Percentiles rank a stretch among this genome's conserved stretches.
phyloP scores from a whole-genome alignment of 257 asterid genomes.

The Anisodus tanguticus region DNA sequence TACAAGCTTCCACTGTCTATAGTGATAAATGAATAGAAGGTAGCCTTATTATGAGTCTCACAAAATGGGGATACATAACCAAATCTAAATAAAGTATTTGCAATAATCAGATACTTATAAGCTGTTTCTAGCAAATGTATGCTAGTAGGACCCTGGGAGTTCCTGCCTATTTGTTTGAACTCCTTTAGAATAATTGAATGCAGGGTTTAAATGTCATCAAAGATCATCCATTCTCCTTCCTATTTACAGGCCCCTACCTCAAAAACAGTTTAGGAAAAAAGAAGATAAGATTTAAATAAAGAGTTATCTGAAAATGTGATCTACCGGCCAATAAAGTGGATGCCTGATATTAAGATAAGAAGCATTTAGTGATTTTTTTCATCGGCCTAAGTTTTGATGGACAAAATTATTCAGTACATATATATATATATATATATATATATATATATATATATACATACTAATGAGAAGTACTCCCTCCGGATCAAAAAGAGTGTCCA shows the following conservation, averaged over 20 bases:
- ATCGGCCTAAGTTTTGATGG: background rate
- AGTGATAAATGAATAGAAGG: background rate
- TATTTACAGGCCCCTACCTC: constrained; percentile 6
- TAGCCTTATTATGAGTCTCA: background rate
- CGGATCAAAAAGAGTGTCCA: too few relatives aligned
- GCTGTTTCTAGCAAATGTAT: background rate
- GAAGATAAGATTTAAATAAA: background rate
- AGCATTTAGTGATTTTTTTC: too few relatives aligned
- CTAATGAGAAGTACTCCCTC: background rate
- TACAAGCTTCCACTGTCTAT: background rate
- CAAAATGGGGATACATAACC: background rate
- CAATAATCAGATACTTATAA: background rate
- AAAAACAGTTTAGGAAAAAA: background rate
- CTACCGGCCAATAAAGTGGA: too few relatives aligned
- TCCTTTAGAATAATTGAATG: background rate
- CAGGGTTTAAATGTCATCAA: too few relatives aligned
- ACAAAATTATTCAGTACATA: background rate
- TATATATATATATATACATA: background rate
- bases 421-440: too few relatives aligned
- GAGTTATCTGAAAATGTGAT: too few relatives aligned
- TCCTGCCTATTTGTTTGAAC: background rate
- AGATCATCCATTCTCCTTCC: background rate
- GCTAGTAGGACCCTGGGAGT: background rate
- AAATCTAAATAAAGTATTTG: background rate
- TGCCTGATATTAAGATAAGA: too few relatives aligned